These are phyloP conservation scores for Hemisphaericaspora subhashii DNA, from an alignment of 1,139 yeast species.

Conservation along the genomic window DNA sequence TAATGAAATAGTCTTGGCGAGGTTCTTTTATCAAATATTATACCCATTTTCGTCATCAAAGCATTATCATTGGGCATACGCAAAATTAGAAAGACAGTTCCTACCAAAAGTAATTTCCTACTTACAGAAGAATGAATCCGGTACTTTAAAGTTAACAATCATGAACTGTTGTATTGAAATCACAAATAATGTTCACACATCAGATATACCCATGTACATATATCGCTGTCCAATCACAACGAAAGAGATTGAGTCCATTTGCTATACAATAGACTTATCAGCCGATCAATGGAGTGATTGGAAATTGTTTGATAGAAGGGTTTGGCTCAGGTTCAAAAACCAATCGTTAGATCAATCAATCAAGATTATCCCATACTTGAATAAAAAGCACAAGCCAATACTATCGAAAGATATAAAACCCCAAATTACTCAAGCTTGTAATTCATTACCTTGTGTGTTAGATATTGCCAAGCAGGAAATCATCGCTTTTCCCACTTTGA, in stretches of 20 bases:
- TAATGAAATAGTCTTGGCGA: conserved; percentile 23
- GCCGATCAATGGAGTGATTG: conserved; percentile 24
- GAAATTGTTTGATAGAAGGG: conserved; percentile 38
- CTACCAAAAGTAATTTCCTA: conserved; percentile 24
- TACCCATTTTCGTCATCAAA: conserved; percentile 39
- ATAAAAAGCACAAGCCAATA: conserved; percentile 15
- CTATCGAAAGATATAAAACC: conserved; percentile 5
- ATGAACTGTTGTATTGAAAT: conserved; percentile 26
- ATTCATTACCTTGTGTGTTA: conserved; percentile 17
- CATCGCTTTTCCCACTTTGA: conserved; percentile 25
- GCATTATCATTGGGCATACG: conserved; percentile 48
- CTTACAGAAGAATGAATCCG: conserved; percentile 3
- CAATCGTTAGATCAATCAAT: conserved; percentile 3
- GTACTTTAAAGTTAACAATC: conserved; percentile 15
- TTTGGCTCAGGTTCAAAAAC: conserved; percentile 29
- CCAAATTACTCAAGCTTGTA: background rate
- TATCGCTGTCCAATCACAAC: conserved; percentile 28
- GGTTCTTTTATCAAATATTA: conserved; percentile 34
- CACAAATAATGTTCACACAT: conserved; percentile 8
- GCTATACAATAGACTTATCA: conserved; percentile 5
- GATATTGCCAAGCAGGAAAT: conserved; percentile 10
- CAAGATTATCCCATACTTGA: conserved; percentile 22
- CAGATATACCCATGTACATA: conserved; percentile 11
- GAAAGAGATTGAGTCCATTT: conserved; percentile 14
- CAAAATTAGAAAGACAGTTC: conserved; percentile 38